Conservation (phyloP, 208 protist species). For the Sergeia podlipaevii region DNA sequence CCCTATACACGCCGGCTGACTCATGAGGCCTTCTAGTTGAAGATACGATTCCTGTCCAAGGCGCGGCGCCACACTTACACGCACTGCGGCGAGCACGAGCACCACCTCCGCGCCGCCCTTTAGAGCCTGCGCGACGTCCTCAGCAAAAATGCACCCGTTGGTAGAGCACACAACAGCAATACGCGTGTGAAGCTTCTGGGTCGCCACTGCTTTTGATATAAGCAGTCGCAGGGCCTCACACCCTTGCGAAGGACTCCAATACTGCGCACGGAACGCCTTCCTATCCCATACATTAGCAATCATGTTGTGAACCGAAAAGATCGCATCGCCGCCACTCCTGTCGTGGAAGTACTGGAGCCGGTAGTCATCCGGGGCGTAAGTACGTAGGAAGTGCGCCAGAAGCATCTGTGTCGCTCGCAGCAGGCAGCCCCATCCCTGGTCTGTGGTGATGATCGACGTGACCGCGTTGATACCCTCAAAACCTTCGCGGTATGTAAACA, state of each 20-base stretch:
- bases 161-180: constrained; percentile 35
- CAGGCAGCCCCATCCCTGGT: constrained; percentile 84
- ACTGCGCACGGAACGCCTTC: constrained; percentile 44
- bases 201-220: constrained; percentile 31
- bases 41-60: constrained; percentile 57
- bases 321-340: constrained; percentile 20
- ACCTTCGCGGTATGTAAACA: constrained; percentile 72
- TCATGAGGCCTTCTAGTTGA: constrained; percentile 50
- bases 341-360: constrained; percentile 50
- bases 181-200: constrained; percentile 21
- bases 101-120: constrained; percentile 30
- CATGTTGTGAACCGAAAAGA: constrained; percentile 73
- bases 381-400: constrained; percentile 55
- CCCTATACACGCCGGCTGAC: constrained; percentile 48
- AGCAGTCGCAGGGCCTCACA: constrained; percentile 58
- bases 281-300: constrained; percentile 28
- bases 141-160: constrained; percentile 36
- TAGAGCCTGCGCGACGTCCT: constrained; percentile 30
- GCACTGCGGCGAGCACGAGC: constrained; percentile 58
- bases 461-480: constrained; percentile 41
- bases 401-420: constrained; percentile 81
- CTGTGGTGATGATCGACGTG: constrained; percentile 23
- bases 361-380: constrained; percentile 24
- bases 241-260: constrained; percentile 74
- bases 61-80: constrained; percentile 25